Evolutionary conservation across 2,329 filamentous ascomycete genomes (phyloP).

Genomic region (Cyphellophora attinorum): DNA sequence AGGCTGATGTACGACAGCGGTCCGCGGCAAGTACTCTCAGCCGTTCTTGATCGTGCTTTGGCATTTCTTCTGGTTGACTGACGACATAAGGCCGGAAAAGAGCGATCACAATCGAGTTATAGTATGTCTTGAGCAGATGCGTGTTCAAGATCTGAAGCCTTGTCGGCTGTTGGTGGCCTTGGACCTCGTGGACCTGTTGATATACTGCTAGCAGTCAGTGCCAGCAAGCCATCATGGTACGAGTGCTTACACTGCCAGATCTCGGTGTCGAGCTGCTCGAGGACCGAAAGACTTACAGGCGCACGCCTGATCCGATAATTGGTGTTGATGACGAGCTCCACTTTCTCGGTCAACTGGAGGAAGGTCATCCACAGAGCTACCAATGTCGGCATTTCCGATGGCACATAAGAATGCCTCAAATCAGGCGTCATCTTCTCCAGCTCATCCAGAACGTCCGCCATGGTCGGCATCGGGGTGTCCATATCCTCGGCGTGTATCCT

Average conservation of each 20-base stretch:
- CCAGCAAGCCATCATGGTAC: not conserved
- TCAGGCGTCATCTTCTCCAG: constrained; percentile 7
- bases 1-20: constrained; percentile 20
- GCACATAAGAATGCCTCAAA: constrained; percentile 12
- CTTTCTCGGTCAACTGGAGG: constrained; percentile 19
- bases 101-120: constrained; percentile 20
- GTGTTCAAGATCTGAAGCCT: constrained; percentile 1
- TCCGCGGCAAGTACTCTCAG: constrained; percentile 19
- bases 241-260: not conserved
- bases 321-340: constrained; percentile 20
- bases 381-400: constrained; percentile 14
- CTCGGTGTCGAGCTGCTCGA: constrained; percentile 10
- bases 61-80: constrained; percentile 16
- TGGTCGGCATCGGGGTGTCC: constrained; percentile 23
- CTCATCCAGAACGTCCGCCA: constrained; percentile 21
- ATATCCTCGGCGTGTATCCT: constrained; percentile 27
- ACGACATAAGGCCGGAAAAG: constrained; percentile 22
- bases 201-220: constrained; percentile 12
- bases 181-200: constrained; percentile 10
- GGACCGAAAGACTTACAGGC: constrained; percentile 11
- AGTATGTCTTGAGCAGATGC: constrained; percentile 1
- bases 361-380: constrained; percentile 16
- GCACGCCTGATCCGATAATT: constrained; percentile 18
- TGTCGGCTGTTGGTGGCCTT: constrained; percentile 5
- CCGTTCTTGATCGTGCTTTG: constrained; percentile 4